Evolutionary conservation across 495 filamentous ascomycete genomes (phyloP).

Genomic region (Penicillium riverlandense): DNA sequence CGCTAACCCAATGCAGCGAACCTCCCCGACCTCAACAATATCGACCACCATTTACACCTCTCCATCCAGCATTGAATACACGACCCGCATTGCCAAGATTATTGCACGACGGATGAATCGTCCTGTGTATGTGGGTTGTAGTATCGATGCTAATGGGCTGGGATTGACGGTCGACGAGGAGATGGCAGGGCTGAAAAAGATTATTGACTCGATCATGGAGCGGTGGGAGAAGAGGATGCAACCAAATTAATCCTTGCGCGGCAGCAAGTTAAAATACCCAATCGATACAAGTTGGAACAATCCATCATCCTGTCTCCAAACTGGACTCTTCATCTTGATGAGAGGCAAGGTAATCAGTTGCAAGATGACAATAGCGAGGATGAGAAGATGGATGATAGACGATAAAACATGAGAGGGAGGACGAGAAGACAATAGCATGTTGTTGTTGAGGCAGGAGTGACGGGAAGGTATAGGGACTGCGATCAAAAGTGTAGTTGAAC

Average conservation of each 20-base stretch:
- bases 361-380: too few relatives aligned
- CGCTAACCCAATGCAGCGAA: slow-evolving; percentile 21
- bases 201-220: slow-evolving; percentile 61
- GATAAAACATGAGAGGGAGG: too few relatives aligned
- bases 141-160: slow-evolving; percentile 49
- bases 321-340: too few relatives aligned
- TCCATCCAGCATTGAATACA: slow-evolving; percentile 73
- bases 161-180: slow-evolving; percentile 85
- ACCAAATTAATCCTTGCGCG: too few relatives aligned
- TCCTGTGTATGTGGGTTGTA: slow-evolving; percentile 81
- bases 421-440: too few relatives aligned
- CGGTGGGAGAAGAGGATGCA: slow-evolving; percentile 30
- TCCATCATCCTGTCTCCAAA: too few relatives aligned
- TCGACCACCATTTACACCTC: slow-evolving; percentile 74
- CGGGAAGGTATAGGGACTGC: too few relatives aligned
- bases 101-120: slow-evolving; percentile 59
- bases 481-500: too few relatives aligned
- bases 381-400: too few relatives aligned
- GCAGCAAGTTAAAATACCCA: background rate
- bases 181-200: slow-evolving; percentile 74
- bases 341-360: too few relatives aligned
- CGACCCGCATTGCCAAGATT: slow-evolving; percentile 75
- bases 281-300: too few relatives aligned
- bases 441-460: too few relatives aligned
- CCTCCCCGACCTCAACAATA: slow-evolving; percentile 36